Base-by-base conservation (phyloP, 352 stramenopile genomes). In the Globisporangium camurandrum region DNA sequence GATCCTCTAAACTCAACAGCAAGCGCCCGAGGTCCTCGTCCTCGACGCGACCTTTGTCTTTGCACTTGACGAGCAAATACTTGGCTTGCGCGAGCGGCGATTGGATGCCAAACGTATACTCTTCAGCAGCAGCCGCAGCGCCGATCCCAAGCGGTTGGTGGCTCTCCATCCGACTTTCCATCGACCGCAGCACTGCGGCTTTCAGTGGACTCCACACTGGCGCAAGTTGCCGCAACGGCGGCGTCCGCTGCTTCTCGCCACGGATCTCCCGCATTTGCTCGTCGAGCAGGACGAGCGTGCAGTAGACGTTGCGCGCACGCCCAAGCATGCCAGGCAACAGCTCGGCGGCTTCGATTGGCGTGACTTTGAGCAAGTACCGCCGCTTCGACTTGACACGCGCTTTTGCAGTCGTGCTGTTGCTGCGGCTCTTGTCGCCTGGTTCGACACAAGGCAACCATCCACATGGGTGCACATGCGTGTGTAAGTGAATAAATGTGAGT, bases 61-160 rank as follows among this genome's bases (percentile, higher is more conserved):
- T 93, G 77, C 83, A 93, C 50, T 93, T 93, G 6, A 93, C 69
- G 12, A 91, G 60, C 50, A 93, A 52, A 50, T 85, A 93, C 60
- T 92, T 90, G 52, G 83, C 83, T 24, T 75, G 67, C 43, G 67
- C 56, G 8, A 93, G 49, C 43, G 89, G 88, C 24, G 76, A 81
- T 24, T 83, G 70, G 43, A 85, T 89, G 42, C 83, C 83, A 58
- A 93, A 92, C 37, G 83, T 93, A 57, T 93, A 93, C 64, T 93
- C 83, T 50, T 93, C 80, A 4, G 76, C 72, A 1, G 80, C 83
- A 0, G 83, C 83, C 4, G 83, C 83, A 5, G 78, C 83, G 20
- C 83, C 83, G 51, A 93, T 93, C 8, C 83, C 83, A 28, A 93
- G 59, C n/a, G 83, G 83, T 50, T 92, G 81, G 58, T 93, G 79